Evolutionary conservation across 2,329 filamentous ascomycete genomes (phyloP), one percentile per base, ranked within the genome.

Genomic region (Aureobasidium sp.): DNA sequence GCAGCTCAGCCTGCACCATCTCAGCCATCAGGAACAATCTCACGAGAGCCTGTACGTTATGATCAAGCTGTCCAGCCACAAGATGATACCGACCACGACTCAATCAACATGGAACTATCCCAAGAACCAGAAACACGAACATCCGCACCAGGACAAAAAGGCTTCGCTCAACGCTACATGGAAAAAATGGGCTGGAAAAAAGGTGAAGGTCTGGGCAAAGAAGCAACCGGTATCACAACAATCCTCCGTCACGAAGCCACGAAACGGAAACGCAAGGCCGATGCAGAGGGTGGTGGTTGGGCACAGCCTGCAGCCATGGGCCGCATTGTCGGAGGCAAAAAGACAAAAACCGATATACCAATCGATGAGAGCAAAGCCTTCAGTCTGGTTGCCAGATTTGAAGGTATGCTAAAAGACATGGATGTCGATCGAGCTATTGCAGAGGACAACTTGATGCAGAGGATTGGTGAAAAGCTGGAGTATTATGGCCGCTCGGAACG

Each of bases 391-490:
- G 83, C 97, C 55, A 86, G 95, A 49, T 77, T 97, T 21, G 82
- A 83, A 59, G 87, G 90, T 54, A 97, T 97, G 89, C 82, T 97
- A 1, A 86, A 94, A 64, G 89, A 88, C 6, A 86, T 97, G 79
- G 82, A 96, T 71, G 76, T 96, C 48, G 83, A 87, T 62, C 81
- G 79, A n/a, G 93, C 97, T 73, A 84, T 96, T 52, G 83, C 86
- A 63, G 76, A 80, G 13, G 81, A 84, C 37, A 81, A 81, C 59
- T 77, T 99, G 55, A 87, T 93, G 67, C 93, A 97, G 76, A 92
- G 97, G 73, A 97, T 99, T 74, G 94, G 94, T 7, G 90, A 97
- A 70, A 90, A 96, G 71, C 97, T 95, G 74, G 87, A 86, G 54
- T 85, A 90, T 66, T 74, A 68, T 63, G 72, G 72, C 4, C 67